These are phyloP conservation scores for Epithele typhae DNA, from an alignment of 768 basidiomycete genomes.

Conservation along the genomic window DNA sequence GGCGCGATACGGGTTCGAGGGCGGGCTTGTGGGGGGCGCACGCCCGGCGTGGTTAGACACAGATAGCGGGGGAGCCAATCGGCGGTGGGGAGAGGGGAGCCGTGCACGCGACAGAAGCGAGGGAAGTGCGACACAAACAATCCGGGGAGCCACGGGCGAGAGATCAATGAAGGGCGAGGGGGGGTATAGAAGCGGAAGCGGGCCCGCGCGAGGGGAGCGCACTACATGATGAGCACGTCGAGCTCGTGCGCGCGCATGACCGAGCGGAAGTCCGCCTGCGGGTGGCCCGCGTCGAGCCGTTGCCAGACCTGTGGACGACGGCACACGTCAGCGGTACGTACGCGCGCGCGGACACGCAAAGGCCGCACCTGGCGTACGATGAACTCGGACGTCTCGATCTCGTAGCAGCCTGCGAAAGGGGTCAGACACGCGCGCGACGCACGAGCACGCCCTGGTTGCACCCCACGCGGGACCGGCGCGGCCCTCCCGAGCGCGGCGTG, in stretches of 20 bases:
- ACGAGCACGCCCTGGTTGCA: too few species aligned
- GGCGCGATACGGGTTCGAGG: too few species aligned
- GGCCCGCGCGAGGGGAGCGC: neutral
- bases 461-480: too few species aligned
- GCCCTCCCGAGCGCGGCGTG: too few species aligned
- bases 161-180: neutral
- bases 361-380: conserved; percentile 29
- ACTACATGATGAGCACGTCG: conserved; percentile 23
- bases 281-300: conserved; percentile 30
- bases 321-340: conserved; percentile 8
- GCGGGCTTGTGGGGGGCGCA: too few species aligned
- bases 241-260: conserved; percentile 32
- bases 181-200: neutral
- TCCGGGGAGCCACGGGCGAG: neutral
- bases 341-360: conserved; percentile 10
- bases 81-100: too few species aligned
- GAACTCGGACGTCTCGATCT: conserved; percentile 34
- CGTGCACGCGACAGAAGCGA: too few species aligned
- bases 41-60: too few species aligned
- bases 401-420: conserved; percentile 26
- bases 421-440: too few species aligned
- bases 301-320: conserved; percentile 27
- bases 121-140: too few species aligned
- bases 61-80: too few species aligned
- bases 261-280: conserved; percentile 28